These are phyloP conservation scores for Backusella mclennaniae DNA, from an alignment of 192 early-diverging fungal species.

Conservation along the genomic window DNA sequence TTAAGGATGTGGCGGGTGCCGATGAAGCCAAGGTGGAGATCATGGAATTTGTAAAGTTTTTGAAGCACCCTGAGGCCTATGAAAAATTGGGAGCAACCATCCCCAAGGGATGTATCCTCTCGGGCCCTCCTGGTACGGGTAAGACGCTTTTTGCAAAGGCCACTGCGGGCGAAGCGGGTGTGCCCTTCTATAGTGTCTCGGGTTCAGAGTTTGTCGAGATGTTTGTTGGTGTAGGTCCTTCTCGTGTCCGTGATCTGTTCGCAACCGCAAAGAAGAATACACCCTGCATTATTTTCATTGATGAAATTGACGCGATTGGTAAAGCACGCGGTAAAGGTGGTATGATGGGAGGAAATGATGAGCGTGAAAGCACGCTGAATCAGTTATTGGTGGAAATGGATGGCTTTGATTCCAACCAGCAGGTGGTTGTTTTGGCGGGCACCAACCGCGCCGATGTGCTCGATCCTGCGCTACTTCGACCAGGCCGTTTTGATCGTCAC, in stretches of 20 bases:
- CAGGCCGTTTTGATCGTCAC: constrained; percentile 98
- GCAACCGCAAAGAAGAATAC: constrained; percentile 95
- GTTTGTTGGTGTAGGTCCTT: constrained; percentile 99
- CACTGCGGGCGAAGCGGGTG: constrained; percentile 97
- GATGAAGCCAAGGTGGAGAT: constrained; percentile 99
- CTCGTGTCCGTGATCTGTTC: constrained; percentile 95
- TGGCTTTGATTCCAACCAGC: constrained; percentile 85
- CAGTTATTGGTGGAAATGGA: constrained; percentile 99
- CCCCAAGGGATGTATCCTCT: constrained; percentile 96
- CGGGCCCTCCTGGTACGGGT: constrained; percentile 91
- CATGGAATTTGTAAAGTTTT: constrained; percentile 99
- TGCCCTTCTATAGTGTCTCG: constrained; percentile 95
- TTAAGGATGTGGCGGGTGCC: constrained; percentile 98
- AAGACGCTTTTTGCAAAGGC: constrained; percentile 99
- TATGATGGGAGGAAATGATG: constrained; percentile 92
- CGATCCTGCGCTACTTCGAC: constrained; percentile 92
- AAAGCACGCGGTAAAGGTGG: constrained; percentile 93
- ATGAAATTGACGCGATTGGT: constrained; percentile 99
- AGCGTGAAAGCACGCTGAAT: constrained; percentile 96
- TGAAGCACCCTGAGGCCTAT: constrained; percentile 90
- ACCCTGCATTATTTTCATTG: constrained; percentile 99
- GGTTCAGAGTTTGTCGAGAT: constrained; percentile 99
- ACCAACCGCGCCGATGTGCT: constrained; percentile 98
- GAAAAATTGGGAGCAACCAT: constrained; percentile 97
- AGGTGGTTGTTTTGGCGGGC: constrained; percentile 95